These are phyloP conservation scores for Colletotrichum karsti DNA, from an alignment of 2,329 filamentous ascomycete genomes.

Conservation along the genomic window DNA sequence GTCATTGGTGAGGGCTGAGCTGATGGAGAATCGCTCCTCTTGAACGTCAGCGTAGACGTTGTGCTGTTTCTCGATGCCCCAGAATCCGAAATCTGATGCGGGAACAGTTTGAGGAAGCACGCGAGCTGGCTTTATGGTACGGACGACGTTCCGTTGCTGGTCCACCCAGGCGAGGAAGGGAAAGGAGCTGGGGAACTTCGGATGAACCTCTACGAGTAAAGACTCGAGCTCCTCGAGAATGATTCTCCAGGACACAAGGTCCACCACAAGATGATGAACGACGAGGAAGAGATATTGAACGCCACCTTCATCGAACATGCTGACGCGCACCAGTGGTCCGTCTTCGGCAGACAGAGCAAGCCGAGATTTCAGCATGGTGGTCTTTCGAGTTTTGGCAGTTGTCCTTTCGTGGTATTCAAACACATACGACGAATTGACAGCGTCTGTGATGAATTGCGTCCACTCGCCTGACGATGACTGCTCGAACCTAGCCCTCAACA, in stretches of 20 bases:
- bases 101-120: constrained; percentile 21
- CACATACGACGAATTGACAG: neutral
- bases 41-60: constrained; percentile 35
- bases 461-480: neutral
- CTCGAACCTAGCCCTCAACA: constrained; percentile 15
- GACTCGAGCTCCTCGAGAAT: constrained; percentile 52
- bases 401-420: neutral
- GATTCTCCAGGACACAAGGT: constrained; percentile 55
- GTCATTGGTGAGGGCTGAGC: constrained; percentile 21
- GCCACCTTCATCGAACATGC: constrained; percentile 22
- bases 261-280: constrained; percentile 48
- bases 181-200: neutral
- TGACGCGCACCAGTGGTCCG: constrained; percentile 31
- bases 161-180: neutral
- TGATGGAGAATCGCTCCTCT: constrained; percentile 15
- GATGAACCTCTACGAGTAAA: neutral
- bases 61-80: constrained; percentile 31
- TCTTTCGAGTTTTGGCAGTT: neutral
- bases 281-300: constrained; percentile 39
- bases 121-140: neutral
- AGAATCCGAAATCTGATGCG: constrained; percentile 34
- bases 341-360: neutral
- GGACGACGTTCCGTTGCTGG: neutral
- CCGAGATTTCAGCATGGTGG: constrained; percentile 10
- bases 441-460: neutral